phyloP scores from a whole-genome alignment of 169 alveolate genomes.

The Pseudocohnilembus persalinus region DNA sequence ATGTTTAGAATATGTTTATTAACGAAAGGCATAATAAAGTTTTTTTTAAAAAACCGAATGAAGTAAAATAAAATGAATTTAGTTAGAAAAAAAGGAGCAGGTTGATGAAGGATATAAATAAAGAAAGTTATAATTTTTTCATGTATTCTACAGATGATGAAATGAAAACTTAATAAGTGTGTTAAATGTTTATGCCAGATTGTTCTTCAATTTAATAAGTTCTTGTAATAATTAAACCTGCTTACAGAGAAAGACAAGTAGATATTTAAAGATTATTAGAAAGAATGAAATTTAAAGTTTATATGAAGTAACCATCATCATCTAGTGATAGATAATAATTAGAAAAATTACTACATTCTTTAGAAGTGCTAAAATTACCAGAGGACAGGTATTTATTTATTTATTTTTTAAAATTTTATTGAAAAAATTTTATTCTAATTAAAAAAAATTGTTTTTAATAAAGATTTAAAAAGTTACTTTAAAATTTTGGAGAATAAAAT shows the following conservation, averaged over 20 bases:
- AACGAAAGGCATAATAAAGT: conserved; percentile 24
- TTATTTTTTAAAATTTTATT: too few relatives aligned
- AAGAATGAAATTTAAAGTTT: conserved; percentile 29
- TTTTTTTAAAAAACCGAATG: background rate
- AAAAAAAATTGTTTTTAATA: background rate
- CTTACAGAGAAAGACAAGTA: background rate
- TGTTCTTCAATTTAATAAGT: conserved; percentile 29
- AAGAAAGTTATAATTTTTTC: conserved; percentile 45
- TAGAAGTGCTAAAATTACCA: background rate
- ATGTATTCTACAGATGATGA: conserved; percentile 32
- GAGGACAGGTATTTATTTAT: background rate
- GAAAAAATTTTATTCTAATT: too few relatives aligned
- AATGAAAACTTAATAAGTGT: conserved; percentile 36
- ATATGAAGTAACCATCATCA: background rate
- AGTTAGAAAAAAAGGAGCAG: background rate
- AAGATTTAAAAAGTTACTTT: conserved; percentile 4
- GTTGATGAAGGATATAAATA: conserved; percentile 30
- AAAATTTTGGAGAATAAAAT: conserved; percentile 1
- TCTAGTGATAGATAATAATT: background rate
- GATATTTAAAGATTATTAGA: conserved; percentile 4
- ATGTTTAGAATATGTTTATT: conserved; percentile 27
- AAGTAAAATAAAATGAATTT: background rate
- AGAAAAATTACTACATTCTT: background rate
- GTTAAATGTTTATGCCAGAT: conserved; percentile 36
- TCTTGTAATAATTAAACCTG: conserved; percentile 31